phyloP scores from a whole-genome alignment of 768 basidiomycete genomes.

The Psilocybe azurescens region DNA sequence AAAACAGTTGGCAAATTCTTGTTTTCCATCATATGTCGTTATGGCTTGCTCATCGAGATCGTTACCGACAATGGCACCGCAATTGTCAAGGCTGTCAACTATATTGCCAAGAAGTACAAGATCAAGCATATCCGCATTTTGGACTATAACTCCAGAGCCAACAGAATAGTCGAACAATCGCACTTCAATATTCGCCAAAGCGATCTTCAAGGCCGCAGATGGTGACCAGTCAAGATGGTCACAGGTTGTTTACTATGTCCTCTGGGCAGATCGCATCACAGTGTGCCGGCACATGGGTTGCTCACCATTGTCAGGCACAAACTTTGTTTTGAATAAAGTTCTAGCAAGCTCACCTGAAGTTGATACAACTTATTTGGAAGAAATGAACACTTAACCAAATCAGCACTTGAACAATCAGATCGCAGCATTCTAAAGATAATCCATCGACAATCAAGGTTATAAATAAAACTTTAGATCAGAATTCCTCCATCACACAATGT shows the following conservation, averaged over 20 bases:
- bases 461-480: too few species aligned
- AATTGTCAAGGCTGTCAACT: conserved; percentile 19
- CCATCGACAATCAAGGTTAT: too few species aligned
- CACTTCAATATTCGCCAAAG: conserved; percentile 37
- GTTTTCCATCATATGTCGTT: conserved; percentile 28
- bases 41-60: conserved; percentile 39
- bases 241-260: conserved; percentile 21
- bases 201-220: conserved; percentile 37
- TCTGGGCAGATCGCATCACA: conserved; percentile 45
- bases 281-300: conserved; percentile 30
- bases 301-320: too few species aligned
- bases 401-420: too few species aligned
- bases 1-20: conserved; percentile 36
- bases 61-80: conserved; percentile 43
- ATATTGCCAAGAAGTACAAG: conserved; percentile 16
- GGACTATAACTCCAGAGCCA: conserved; percentile 28
- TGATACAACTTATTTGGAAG: too few species aligned
- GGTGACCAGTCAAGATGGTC: conserved; percentile 39
- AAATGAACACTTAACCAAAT: too few species aligned
- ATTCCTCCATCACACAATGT: too few species aligned
- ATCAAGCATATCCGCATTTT: conserved; percentile 29
- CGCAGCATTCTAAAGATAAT: too few species aligned
- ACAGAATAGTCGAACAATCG: conserved; percentile 23
- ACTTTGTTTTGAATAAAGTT: too few species aligned
- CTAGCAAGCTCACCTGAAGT: too few species aligned